Percentiles rank a stretch among this genome's conserved stretches.
These are phyloP conservation scores for Aspergillus tamarii DNA, from an alignment of 2,329 filamentous ascomycete genomes.

Conservation along the genomic window DNA sequence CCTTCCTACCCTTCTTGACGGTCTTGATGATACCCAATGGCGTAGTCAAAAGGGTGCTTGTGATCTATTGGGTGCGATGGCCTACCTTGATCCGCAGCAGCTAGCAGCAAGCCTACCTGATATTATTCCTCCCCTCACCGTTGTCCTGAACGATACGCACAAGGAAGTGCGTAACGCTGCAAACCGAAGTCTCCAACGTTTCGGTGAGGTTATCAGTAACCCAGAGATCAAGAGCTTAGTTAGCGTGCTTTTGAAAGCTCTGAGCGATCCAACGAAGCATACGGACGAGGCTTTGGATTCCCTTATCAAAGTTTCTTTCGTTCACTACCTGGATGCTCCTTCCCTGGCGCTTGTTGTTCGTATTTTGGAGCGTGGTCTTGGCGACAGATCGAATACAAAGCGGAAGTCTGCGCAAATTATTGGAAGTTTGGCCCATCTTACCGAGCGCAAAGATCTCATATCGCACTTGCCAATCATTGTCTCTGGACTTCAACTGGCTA, in stretches of 20 bases:
- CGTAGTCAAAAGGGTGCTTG: constrained; percentile 98
- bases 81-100: constrained; percentile 94
- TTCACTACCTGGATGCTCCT: constrained; percentile 97
- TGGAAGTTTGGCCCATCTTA: constrained; percentile 93
- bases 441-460: constrained; percentile 91
- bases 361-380: constrained; percentile 89
- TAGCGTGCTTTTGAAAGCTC: constrained; percentile 86
- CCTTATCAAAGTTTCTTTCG: constrained; percentile 96
- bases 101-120: constrained; percentile 89
- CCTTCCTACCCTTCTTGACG: constrained; percentile 85
- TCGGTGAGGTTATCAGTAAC: constrained; percentile 97
- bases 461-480: constrained; percentile 90
- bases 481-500: constrained; percentile 82
- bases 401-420: constrained; percentile 97
- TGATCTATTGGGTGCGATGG: constrained; percentile 96
- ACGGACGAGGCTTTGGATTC: constrained; percentile 93
- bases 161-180: constrained; percentile 93
- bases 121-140: constrained; percentile 93
- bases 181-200: constrained; percentile 94
- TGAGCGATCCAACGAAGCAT: constrained; percentile 96
- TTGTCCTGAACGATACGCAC: constrained; percentile 94
- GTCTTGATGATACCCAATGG: constrained; percentile 95
- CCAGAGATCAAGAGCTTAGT: constrained; percentile 95
- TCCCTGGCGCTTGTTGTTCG: constrained; percentile 93
- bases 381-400: constrained; percentile 91